phyloP scores from a whole-genome alignment of 2,329 filamentous ascomycete species.

The Pseudopyricularia javanii region DNA sequence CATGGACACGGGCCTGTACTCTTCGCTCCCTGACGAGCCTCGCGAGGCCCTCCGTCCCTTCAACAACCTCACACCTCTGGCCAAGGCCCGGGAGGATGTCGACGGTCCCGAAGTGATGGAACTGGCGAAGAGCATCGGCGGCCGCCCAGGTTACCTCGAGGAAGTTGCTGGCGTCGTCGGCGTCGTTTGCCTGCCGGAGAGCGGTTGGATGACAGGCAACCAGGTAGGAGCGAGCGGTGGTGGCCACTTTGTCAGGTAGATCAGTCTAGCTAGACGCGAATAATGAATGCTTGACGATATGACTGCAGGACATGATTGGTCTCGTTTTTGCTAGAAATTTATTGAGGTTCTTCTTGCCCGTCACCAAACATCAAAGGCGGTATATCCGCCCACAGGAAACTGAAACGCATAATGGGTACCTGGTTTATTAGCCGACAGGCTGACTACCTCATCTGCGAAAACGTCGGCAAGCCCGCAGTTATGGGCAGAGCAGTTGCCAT shows the following conservation, averaged over 20 bases:
- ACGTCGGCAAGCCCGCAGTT: neutral
- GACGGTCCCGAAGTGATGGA: conserved; percentile 51
- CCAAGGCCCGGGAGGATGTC: conserved; percentile 43
- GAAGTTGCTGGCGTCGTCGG: conserved; percentile 67
- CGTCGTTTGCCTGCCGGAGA: conserved; percentile 61
- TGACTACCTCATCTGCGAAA: neutral
- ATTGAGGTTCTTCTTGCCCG: neutral
- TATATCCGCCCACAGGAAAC: neutral
- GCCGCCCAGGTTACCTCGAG: conserved; percentile 49
- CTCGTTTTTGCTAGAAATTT: neutral
- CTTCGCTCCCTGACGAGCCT: neutral
- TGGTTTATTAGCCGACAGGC: neutral
- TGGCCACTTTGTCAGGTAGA: conserved; percentile 11
- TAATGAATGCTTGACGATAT: neutral
- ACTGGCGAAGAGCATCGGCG: conserved; percentile 38
- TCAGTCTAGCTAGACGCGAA: neutral
- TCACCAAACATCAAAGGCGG: neutral
- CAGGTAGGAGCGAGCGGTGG: conserved; percentile 60
- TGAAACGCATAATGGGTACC: neutral
- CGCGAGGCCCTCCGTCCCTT: neutral
- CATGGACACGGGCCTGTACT: conserved; percentile 58
- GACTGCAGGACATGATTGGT: too few species aligned
- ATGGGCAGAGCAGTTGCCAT: neutral
- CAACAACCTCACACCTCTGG: conserved; percentile 39
- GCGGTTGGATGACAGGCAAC: conserved; percentile 65